Conservation (phyloP, 176 grass and related monocot species). For the Raddia guianensis region DNA sequence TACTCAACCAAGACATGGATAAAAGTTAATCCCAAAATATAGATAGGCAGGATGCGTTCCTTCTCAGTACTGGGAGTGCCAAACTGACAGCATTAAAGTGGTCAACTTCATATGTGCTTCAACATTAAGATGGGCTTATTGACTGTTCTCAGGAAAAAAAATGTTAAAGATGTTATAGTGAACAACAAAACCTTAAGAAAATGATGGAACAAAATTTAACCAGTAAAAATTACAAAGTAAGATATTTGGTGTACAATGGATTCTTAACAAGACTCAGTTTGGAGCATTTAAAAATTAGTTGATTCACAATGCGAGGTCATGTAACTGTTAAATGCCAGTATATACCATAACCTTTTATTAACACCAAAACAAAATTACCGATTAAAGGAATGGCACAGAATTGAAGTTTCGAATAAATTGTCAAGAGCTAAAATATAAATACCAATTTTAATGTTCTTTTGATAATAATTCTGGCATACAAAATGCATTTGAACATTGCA, state of each 20-base stretch:
- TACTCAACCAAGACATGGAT: background rate
- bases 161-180: background rate
- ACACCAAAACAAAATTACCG: constrained; percentile 11
- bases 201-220: background rate
- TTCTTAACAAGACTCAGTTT: background rate
- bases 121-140: background rate
- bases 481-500: background rate
- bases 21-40: background rate
- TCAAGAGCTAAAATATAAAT: background rate
- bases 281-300: background rate
- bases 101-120: background rate
- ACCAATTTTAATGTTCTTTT: background rate
- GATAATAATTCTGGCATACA: background rate
- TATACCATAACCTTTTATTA: background rate
- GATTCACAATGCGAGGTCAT: background rate
- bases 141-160: background rate
- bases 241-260: background rate
- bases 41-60: background rate
- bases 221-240: background rate
- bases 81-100: background rate
- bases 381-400: background rate
- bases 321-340: background rate
- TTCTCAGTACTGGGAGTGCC: background rate
- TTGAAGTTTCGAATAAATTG: background rate
- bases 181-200: background rate